Evolutionary conservation across 371 early-diverging fungal genomes (phyloP).

Genomic region (Basidiobolus meristosporus): DNA sequence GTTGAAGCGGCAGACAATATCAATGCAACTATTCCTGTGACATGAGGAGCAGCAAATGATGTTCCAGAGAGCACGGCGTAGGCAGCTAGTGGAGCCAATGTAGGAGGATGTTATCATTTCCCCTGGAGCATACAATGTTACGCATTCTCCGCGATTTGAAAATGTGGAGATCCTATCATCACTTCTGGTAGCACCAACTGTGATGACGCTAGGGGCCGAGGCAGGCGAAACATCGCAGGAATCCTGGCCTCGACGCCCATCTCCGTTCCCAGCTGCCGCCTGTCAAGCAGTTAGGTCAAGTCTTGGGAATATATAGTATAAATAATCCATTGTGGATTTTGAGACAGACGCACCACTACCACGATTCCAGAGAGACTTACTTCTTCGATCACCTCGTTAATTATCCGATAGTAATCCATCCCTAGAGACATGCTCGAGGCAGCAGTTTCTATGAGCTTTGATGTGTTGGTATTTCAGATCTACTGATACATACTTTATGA

Average conservation of each 20-base stretch:
- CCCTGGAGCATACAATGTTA: conserved; percentile 60
- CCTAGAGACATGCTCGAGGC: conserved; percentile 8
- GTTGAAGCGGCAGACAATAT: conserved; percentile 7
- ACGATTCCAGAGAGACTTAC: not conserved
- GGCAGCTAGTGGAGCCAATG: conserved; percentile 9
- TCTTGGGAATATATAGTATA: not conserved
- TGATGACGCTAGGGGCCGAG: conserved; percentile 25
- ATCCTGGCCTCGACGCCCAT: conserved; percentile 30
- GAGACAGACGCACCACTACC: conserved; percentile 33
- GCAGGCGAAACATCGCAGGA: conserved; percentile 41
- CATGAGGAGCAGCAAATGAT: conserved; percentile 31
- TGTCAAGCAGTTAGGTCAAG: not conserved
- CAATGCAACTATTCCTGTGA: conserved; percentile 49
- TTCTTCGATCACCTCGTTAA: conserved; percentile 16
- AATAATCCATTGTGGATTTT: too few relatives aligned
- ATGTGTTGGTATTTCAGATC: too few relatives aligned
- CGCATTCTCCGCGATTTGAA: conserved; percentile 56
- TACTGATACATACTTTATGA: too few relatives aligned
- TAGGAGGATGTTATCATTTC: conserved; percentile 11
- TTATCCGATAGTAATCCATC: conserved; percentile 16
- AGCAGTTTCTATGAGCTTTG: too few relatives aligned
- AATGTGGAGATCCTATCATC: conserved; percentile 41
- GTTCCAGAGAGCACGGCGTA: conserved; percentile 9
- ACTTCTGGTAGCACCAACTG: conserved; percentile 40
- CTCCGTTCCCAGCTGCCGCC: conserved; percentile 43